Conservation (phyloP, 495 filamentous ascomycete genomes). For the Talaromyces nanjingensis region DNA sequence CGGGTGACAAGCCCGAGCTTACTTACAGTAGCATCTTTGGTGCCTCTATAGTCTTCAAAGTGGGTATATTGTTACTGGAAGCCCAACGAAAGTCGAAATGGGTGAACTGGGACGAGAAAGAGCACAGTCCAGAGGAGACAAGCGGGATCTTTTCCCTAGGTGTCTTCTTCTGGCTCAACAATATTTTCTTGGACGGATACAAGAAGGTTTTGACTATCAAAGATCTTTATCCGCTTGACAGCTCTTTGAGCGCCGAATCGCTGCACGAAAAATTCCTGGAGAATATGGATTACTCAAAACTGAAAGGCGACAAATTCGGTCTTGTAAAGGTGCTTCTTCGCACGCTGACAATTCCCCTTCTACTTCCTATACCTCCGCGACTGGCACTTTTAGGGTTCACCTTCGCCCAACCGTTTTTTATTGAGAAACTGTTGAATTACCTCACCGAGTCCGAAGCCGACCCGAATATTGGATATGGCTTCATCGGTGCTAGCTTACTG, state of each 20-base stretch:
- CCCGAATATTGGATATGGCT: constrained; percentile 41
- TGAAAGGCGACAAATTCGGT: constrained; percentile 24
- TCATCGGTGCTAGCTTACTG: constrained; percentile 42
- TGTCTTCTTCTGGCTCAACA: constrained; percentile 55
- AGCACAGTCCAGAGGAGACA: constrained; percentile 52
- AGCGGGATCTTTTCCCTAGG: constrained; percentile 43
- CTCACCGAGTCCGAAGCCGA: constrained; percentile 32
- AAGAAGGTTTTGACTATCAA: constrained; percentile 24
- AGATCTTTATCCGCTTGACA: constrained; percentile 24
- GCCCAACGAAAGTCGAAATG: constrained; percentile 44
- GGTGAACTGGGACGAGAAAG: constrained; percentile 32
- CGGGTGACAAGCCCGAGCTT: constrained; percentile 8
- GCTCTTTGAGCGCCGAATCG: not conserved
- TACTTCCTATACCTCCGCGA: constrained; percentile 44
- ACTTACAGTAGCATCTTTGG: constrained; percentile 31
- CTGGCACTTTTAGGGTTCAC: constrained; percentile 34
- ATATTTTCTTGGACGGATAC: constrained; percentile 40
- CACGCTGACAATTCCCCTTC: constrained; percentile 39
- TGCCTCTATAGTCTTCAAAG: constrained; percentile 29
- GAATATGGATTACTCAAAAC: not conserved
- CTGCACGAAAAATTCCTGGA: not conserved
- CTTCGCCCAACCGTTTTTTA: constrained; percentile 58
- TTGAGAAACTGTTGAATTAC: constrained; percentile 44
- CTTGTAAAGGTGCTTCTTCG: constrained; percentile 39
- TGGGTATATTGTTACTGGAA: constrained; percentile 41